Evolutionary conservation across 1,284 basidiomycete genomes (phyloP).

Genomic region (Melampsora abietis-canadensis): DNA sequence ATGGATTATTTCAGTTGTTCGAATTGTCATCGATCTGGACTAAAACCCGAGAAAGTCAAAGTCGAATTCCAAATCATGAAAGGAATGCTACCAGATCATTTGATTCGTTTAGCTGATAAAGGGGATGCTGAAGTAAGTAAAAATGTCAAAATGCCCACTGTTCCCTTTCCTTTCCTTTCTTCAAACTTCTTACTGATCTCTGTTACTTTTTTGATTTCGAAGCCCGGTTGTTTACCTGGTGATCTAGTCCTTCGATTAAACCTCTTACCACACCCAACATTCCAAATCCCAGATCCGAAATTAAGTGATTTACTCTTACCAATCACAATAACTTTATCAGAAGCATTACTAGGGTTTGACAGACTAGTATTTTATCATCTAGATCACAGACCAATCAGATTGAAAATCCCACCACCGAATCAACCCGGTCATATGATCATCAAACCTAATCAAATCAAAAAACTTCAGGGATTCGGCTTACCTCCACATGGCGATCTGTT

Average conservation of each 20-base stretch:
- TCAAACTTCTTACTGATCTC: no score
- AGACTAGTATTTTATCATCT: constrained; percentile 81
- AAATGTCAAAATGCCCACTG: no score
- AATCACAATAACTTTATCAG: constrained; percentile 72
- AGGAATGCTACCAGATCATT: constrained; percentile 24
- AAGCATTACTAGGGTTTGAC: constrained; percentile 83
- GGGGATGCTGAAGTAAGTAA: constrained; percentile 1
- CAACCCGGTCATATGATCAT: constrained; percentile 67
- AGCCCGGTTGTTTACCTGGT: constrained; percentile 31
- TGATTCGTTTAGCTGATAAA: constrained; percentile 1
- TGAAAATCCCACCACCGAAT: constrained; percentile 60
- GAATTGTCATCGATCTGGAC: constrained; percentile 18
- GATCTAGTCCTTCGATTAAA: constrained; percentile 18
- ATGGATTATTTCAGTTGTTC: constrained; percentile 1
- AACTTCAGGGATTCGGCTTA: constrained; percentile 80
- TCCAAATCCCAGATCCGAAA: constrained; percentile 51
- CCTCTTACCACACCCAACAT: constrained; percentile 14
- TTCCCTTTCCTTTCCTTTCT: no score
- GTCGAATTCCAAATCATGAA: constrained; percentile 22
- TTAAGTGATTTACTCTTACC: constrained; percentile 50
- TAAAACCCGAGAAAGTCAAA: neutral
- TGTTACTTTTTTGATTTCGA: no score
- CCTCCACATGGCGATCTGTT: constrained; percentile 71
- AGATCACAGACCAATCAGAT: constrained; percentile 78
- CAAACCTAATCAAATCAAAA: constrained; percentile 67